phyloP scores from a whole-genome alignment of 768 basidiomycete species.

The Lactifluus pinguis region DNA sequence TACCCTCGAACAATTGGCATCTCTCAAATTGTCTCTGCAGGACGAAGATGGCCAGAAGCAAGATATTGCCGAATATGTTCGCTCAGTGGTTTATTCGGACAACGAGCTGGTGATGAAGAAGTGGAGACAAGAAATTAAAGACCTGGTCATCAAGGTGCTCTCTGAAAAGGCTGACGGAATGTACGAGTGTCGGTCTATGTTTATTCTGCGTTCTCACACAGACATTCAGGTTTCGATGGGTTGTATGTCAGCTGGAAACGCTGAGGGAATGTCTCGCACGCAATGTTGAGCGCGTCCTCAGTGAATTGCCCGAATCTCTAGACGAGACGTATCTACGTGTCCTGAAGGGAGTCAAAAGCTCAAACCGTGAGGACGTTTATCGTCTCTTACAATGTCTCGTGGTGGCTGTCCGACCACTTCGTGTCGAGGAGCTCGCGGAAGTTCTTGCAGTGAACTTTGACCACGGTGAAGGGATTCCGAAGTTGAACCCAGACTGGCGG shows the following conservation, averaged over 20 bases:
- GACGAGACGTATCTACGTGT: neutral
- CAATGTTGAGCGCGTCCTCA: neutral
- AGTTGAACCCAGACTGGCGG: neutral
- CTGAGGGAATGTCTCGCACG: neutral
- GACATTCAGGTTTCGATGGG: neutral
- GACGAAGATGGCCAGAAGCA: neutral
- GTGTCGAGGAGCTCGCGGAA: neutral
- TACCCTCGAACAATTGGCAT: neutral
- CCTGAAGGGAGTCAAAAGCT: neutral
- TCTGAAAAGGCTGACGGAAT: neutral
- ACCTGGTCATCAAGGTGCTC: neutral
- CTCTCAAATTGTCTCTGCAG: neutral
- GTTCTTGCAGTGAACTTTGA: neutral
- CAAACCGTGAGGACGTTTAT: neutral
- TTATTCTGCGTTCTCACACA: neutral
- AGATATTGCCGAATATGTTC: neutral
- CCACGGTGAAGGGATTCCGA: neutral
- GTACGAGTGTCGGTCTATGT: neutral
- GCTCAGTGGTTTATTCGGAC: neutral
- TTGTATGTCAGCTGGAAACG: neutral
- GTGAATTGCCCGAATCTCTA: neutral
- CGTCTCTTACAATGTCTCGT: neutral
- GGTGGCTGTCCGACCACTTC: neutral
- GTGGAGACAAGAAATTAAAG: neutral
- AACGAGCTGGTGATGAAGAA: constrained; percentile 24